Evolutionary conservation across 148 eudicot species (phyloP), one percentile per base, ranked within the genome.

Genomic region (Tetragonia tetragonoides): DNA sequence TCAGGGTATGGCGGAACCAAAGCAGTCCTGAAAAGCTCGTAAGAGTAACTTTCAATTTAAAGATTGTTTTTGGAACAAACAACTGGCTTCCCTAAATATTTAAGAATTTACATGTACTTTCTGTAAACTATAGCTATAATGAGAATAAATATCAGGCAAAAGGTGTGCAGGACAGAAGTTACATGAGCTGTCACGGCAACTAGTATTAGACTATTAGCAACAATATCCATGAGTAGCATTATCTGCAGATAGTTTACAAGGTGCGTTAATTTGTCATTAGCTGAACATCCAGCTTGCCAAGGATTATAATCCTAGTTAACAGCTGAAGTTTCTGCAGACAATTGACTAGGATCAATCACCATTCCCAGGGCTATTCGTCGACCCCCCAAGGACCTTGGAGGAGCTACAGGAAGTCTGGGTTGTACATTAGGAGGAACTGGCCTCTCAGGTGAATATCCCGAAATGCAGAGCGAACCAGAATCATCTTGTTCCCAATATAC

Each of bases 401-500:
- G 41, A 81, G 74, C 68, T 11, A 65, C 80, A 34, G 80, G 68
- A 34, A 20, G 73, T 66, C 44, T 66, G 7, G 39, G 61, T 16
- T 66, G 87, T 41, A 87, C 92, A 72, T 80, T 81, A 49, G 81
- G 68, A 5, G 95, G 98, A 72, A 90, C 76, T 24, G 90, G 93
- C 62, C 59, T 88, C 80, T 90, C 91, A 7, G 62, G 56, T 2
- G 98, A 88, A 80, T 89, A 77, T 44, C 95, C 92, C 2, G 97
- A 85, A 68, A 94, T 85, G 83, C 97, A 89, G 75, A 94, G 91
- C 16, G 88, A 46, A 57, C 93, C 97, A 10, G 91, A 76, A 75
- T 94, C 98, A 83, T 92, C 93, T 78, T 88, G 92, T 61, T 88
- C 89, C 97, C 95, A 92, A 41, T 81, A 81, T 17, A 94, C 90